Conservation (phyloP, 208 protist genomes). For the Acanthamoeba royreba region DNA sequence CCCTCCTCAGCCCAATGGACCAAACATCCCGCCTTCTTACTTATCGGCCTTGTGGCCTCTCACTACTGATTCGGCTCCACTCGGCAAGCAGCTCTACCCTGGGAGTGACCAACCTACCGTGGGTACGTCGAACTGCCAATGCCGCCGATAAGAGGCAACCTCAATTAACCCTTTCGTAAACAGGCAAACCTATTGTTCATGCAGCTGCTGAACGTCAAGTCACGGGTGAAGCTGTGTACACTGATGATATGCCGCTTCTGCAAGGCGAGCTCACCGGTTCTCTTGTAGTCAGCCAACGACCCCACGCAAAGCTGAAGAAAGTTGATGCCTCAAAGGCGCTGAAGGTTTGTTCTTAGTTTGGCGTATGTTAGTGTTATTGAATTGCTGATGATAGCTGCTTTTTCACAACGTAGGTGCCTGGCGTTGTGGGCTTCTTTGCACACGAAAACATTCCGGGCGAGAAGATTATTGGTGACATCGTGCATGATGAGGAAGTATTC, state of each 20-base stretch:
- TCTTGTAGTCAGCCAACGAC: conserved; percentile 56
- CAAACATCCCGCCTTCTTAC: not conserved
- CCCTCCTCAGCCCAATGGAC: not conserved
- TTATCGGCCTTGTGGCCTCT: conserved; percentile 3
- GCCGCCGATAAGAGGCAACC: too few relatives aligned
- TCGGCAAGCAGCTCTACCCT: not conserved
- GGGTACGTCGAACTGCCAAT: not conserved
- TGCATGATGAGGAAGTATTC: conserved; percentile 83
- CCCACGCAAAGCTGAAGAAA: conserved; percentile 63
- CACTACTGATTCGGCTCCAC: not conserved
- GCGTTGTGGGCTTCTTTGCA: conserved; percentile 66
- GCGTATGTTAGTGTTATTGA: not conserved
- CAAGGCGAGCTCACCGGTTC: conserved; percentile 55
- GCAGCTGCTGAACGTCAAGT: conserved; percentile 72
- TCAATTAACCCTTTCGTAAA: not conserved
- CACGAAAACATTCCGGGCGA: conserved; percentile 67
- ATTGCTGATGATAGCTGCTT: too few relatives aligned
- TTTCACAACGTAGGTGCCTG: conserved; percentile 21
- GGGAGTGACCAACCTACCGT: not conserved
- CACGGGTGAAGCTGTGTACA: conserved; percentile 85
- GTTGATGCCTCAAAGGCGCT: conserved; percentile 70
- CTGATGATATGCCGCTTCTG: conserved; percentile 69
- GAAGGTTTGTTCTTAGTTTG: not conserved
- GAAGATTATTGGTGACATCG: conserved; percentile 65
- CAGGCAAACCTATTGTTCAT: conserved; percentile 59